Conservation (phyloP, 805 yeast species). For the Saturnispora mendoncae region DNA sequence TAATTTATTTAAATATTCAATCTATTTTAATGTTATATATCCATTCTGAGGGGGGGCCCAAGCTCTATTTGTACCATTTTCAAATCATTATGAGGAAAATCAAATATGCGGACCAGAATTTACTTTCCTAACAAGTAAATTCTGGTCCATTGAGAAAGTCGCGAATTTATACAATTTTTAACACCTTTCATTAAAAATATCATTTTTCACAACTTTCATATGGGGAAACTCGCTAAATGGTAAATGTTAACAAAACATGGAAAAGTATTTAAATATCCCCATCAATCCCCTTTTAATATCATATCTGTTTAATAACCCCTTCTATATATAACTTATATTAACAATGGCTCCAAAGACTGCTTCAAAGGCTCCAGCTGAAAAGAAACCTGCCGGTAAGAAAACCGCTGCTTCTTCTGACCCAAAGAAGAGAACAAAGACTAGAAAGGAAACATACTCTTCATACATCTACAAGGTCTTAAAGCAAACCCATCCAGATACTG, state of each 20-base stretch:
- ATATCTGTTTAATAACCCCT: too few relatives aligned
- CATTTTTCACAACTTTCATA: neutral
- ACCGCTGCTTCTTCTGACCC: slow-evolving; percentile 64
- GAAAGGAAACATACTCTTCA: slow-evolving; percentile 97
- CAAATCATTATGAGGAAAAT: too few relatives aligned
- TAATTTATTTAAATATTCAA: slow-evolving; percentile 6
- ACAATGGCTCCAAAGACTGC: slow-evolving; percentile 73
- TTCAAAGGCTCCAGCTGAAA: slow-evolving; percentile 95
- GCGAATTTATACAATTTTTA: slow-evolving; percentile 9
- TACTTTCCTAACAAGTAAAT: slow-evolving; percentile 16
- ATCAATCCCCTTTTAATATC: neutral
- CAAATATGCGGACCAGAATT: slow-evolving; percentile 7
- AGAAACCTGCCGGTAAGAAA: slow-evolving; percentile 88
- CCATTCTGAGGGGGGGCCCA: neutral
- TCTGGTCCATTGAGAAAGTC: slow-evolving; percentile 13
- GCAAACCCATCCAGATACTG: slow-evolving; percentile 99
- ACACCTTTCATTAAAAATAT: neutral
- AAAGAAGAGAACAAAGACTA: slow-evolving; percentile 89
- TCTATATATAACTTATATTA: too few relatives aligned
- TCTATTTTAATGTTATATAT: slow-evolving; percentile 4
- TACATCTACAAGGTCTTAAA: slow-evolving; percentile 97
- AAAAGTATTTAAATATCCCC: slow-evolving; percentile 5
- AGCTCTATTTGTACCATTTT: slow-evolving; percentile 6
- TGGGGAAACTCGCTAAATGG: neutral
- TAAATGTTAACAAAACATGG: neutral